These are phyloP conservation scores for Blumeria hordei DNA, from an alignment of 2,329 filamentous ascomycete genomes.

Conservation along the genomic window DNA sequence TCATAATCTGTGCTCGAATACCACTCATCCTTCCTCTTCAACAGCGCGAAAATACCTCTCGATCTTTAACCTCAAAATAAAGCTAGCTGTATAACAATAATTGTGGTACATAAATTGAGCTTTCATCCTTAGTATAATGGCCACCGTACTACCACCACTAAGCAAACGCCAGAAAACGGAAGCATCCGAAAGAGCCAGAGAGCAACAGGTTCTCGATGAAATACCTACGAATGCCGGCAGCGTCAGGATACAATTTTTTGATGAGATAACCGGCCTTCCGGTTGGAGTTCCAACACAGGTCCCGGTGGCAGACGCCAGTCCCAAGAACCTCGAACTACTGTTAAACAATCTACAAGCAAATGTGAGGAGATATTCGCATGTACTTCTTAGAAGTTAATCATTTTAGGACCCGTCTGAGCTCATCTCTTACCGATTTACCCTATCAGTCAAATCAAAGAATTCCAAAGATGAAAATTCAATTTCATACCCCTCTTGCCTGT, in stretches of 20 bases:
- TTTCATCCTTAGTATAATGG: conserved; percentile 27
- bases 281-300: conserved; percentile 41
- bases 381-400: conserved; percentile 3
- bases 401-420: conserved; percentile 30
- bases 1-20: too few species aligned
- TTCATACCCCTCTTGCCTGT: conserved; percentile 16
- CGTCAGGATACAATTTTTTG: conserved; percentile 69
- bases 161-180: conserved; percentile 72
- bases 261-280: conserved; percentile 52
- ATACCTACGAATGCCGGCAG: conserved; percentile 47
- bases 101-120: background rate
- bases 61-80: too few species aligned
- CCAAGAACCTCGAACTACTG: conserved; percentile 72
- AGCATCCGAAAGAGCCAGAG: conserved; percentile 41
- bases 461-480: conserved; percentile 17
- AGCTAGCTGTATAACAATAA: too few species aligned
- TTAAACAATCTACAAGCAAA: conserved; percentile 64
- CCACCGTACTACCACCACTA: conserved; percentile 60
- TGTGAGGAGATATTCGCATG: conserved; percentile 20
- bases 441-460: conserved; percentile 19
- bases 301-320: conserved; percentile 59
- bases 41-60: too few species aligned
- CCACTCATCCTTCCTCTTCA: too few species aligned
- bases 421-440: conserved; percentile 42
- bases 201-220: conserved; percentile 51